A percentile compares a stretch with the other conserved stretches of the same genome.
phyloP scores from a whole-genome alignment of 495 filamentous ascomycete genomes.

The Jackrogersella multiformis region DNA sequence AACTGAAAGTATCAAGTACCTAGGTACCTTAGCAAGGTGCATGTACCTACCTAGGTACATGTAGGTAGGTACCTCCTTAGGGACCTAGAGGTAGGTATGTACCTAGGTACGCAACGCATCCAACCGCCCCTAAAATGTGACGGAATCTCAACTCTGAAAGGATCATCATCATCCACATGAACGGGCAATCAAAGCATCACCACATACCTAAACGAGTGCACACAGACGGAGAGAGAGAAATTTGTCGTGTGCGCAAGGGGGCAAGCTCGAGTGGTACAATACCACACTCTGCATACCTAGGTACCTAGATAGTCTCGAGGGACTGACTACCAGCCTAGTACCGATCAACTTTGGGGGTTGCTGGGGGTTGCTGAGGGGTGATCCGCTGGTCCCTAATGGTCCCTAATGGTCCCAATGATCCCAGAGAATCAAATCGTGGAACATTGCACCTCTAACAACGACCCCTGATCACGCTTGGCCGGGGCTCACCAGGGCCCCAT shows the following conservation, averaged over 20 bases:
- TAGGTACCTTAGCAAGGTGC: no score
- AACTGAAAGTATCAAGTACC: no score
- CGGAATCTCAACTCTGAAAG: conserved; percentile 29
- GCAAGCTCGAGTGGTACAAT: conserved; percentile 22
- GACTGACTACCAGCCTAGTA: no score
- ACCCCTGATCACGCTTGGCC: conserved; percentile 20
- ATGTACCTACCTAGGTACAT: no score
- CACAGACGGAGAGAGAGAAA: no score
- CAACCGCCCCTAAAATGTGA: conserved; percentile 32
- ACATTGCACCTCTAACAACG: conserved; percentile 30
- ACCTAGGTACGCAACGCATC: conserved; percentile 14
- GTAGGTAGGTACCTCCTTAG: background rate
- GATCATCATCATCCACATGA: conserved; percentile 29
- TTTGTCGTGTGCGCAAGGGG: conserved; percentile 25
- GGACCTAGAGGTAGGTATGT: background rate
- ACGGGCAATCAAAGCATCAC: conserved; percentile 22
- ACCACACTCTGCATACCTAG: background rate
- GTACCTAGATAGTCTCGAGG: background rate
- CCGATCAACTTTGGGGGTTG: conserved; percentile 25
- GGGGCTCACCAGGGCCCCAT: background rate
- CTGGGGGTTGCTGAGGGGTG: no score
- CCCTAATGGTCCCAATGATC: conserved; percentile 30
- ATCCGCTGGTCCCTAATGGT: conserved; percentile 24
- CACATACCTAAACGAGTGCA: no score
- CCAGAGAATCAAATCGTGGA: conserved; percentile 40